A percentile compares a stretch with the other conserved stretches of the same genome.
Conservation (phyloP, 257 asterid species). For the Solanum pinnatisectum region DNA sequence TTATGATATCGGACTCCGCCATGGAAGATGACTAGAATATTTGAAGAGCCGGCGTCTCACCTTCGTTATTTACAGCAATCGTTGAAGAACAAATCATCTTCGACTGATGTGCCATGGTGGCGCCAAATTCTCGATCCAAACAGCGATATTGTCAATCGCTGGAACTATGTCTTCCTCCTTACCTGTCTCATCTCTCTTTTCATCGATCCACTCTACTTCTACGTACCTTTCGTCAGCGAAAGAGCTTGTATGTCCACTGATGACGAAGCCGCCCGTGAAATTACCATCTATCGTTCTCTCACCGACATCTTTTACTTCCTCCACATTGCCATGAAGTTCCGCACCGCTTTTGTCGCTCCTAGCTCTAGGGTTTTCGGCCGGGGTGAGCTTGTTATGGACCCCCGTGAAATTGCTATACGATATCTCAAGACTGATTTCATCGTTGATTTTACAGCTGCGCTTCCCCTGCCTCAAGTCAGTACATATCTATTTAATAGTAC, state of each 20-base stretch:
- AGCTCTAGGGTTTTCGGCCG: conserved; percentile 86
- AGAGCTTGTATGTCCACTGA: conserved; percentile 67
- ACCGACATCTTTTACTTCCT: conserved; percentile 57
- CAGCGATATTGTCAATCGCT: conserved; percentile 70
- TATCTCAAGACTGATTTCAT: conserved; percentile 68
- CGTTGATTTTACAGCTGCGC: conserved; percentile 65
- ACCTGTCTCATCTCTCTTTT: conserved; percentile 62
- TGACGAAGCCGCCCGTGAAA: conserved; percentile 24
- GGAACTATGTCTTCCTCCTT: conserved; percentile 80
- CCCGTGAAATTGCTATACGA: conserved; percentile 43
- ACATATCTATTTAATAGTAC: neutral
- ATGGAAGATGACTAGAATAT: conserved; percentile 92
- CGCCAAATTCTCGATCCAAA: conserved; percentile 79
- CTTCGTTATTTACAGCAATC: conserved; percentile 68
- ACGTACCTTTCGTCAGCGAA: conserved; percentile 52
- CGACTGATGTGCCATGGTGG: conserved; percentile 49
- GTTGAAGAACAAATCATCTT: conserved; percentile 11
- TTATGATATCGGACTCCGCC: conserved; percentile 57
- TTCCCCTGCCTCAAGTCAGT: conserved; percentile 78
- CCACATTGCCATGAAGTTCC: conserved; percentile 71
- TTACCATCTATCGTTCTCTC: conserved; percentile 55
- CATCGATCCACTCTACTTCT: conserved; percentile 86
- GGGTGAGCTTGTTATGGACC: conserved; percentile 90
- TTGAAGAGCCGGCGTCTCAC: conserved; percentile 72
- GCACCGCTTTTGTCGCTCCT: conserved; percentile 85